These are phyloP conservation scores for Ulota crispa DNA, from an alignment of 225 moss, liverwort and hornwort species.

Conservation along the genomic window DNA sequence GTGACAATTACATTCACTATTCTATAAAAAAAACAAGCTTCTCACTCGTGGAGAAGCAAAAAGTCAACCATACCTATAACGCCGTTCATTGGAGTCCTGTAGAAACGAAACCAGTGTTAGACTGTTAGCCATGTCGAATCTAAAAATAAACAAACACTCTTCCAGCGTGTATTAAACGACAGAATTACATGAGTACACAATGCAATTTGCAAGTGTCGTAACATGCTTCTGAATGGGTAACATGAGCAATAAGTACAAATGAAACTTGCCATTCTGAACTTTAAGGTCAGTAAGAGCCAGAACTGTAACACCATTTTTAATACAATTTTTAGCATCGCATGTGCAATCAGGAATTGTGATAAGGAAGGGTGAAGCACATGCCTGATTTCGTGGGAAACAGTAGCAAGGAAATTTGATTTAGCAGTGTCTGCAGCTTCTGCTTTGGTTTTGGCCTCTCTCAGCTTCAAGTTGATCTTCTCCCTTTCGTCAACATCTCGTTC, in stretches of 20 bases:
- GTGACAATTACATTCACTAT: not conserved
- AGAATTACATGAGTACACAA: not conserved
- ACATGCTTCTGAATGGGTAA: not conserved
- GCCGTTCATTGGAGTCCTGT: constrained; percentile 97
- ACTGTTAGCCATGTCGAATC: constrained; percentile 12
- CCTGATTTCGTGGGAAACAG: constrained; percentile 98
- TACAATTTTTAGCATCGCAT: not conserved
- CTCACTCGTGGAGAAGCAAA: not conserved
- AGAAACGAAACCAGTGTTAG: constrained; percentile 15
- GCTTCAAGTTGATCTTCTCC: constrained; percentile 74
- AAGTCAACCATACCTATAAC: constrained; percentile 66
- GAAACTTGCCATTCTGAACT: not conserved
- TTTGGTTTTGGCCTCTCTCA: constrained; percentile 61
- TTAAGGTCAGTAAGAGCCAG: not conserved
- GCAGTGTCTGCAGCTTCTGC: constrained; percentile 85
- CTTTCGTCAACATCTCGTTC: constrained; percentile 63
- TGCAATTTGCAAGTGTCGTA: not conserved
- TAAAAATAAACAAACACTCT: not conserved
- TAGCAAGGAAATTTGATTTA: constrained; percentile 91
- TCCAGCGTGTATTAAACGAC: not conserved
- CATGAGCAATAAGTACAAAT: not conserved
- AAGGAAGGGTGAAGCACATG: not conserved
- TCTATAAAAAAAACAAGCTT: too few species aligned
- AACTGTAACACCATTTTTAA: not conserved
- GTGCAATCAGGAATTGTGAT: not conserved